Percentiles rank a stretch among this genome's conserved stretches.
phyloP scores from a whole-genome alignment of 257 asterid species.

The Vinca minor region DNA sequence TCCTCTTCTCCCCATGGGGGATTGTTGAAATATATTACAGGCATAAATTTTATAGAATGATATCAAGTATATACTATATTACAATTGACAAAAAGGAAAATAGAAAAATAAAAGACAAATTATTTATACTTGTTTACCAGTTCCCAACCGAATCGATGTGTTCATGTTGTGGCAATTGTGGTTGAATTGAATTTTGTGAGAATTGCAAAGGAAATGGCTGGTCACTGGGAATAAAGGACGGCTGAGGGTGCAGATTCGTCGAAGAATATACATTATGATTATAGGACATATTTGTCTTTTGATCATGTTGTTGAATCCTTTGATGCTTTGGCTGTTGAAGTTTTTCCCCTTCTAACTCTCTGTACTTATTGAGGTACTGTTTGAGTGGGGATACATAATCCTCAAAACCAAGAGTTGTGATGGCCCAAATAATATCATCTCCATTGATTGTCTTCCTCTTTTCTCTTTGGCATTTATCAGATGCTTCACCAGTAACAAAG shows the following conservation, averaged over 20 bases:
- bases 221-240: constrained; percentile 37
- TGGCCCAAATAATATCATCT: constrained; percentile 73
- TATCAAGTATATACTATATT: not conserved
- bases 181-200: constrained; percentile 42
- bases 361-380: constrained; percentile 50
- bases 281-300: constrained; percentile 20
- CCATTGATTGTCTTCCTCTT: constrained; percentile 81
- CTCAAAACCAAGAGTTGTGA: constrained; percentile 67
- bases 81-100: not conserved
- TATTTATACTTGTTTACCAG: constrained; percentile 33
- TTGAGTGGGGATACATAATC: constrained; percentile 62
- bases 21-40: not conserved
- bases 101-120: not conserved
- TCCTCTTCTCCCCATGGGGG: not conserved
- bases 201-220: constrained; percentile 52
- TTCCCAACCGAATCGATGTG: constrained; percentile 51
- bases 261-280: constrained; percentile 45
- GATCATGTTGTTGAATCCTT: constrained; percentile 27
- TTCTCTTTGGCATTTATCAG: constrained; percentile 76
- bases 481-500: constrained; percentile 75
- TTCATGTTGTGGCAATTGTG: constrained; percentile 50
- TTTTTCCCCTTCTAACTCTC: constrained; percentile 80
- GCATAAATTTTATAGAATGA: not conserved
- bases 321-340: constrained; percentile 28
- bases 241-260: constrained; percentile 38